These are phyloP conservation scores for Chlorella sp. DNA, from an alignment of 139 green algal genomes.

Conservation along the genomic window DNA sequence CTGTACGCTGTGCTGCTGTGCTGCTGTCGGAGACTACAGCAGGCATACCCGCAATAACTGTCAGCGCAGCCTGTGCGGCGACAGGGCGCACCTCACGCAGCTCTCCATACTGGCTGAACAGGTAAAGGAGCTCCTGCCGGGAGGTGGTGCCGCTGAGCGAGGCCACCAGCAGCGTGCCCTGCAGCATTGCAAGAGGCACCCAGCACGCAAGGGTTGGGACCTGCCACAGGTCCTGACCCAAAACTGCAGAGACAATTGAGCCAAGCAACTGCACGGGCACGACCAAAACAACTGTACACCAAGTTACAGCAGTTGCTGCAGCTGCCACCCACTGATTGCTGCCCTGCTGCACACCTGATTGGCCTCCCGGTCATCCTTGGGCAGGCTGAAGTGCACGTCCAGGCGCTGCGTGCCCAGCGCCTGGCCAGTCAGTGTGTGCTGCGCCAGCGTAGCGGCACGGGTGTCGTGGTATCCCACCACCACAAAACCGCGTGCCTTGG, in stretches of 20 bases:
- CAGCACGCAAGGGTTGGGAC: neutral
- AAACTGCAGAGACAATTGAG: too few relatives aligned
- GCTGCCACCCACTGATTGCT: neutral
- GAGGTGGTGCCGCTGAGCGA: slow-evolving; percentile 76
- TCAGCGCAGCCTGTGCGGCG: too few relatives aligned
- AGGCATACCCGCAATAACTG: too few relatives aligned
- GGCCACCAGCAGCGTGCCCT: slow-evolving; percentile 89
- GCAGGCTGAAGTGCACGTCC: slow-evolving; percentile 78
- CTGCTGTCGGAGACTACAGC: too few relatives aligned
- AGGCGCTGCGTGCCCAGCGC: slow-evolving; percentile 55
- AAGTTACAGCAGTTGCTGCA: too few relatives aligned
- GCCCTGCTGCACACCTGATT: slow-evolving; percentile 51
- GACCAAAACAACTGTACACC: too few relatives aligned
- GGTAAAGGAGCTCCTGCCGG: slow-evolving; percentile 76
- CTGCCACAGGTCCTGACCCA: too few relatives aligned
- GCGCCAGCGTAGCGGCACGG: slow-evolving; percentile 76
- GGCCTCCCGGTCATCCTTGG: slow-evolving; percentile 56
- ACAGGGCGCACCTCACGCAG: slow-evolving; percentile 64
- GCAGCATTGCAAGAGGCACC: neutral
- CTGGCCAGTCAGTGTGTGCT: slow-evolving; percentile 68
- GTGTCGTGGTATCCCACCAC: slow-evolving; percentile 95
- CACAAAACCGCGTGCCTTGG: slow-evolving; percentile 85
- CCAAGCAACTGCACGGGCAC: too few relatives aligned
- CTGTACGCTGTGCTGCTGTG: too few relatives aligned
- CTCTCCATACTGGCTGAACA: slow-evolving; percentile 89